Base-by-base conservation (phyloP, 768 basidiomycete genomes). In the Gautieria morchelliformis region DNA sequence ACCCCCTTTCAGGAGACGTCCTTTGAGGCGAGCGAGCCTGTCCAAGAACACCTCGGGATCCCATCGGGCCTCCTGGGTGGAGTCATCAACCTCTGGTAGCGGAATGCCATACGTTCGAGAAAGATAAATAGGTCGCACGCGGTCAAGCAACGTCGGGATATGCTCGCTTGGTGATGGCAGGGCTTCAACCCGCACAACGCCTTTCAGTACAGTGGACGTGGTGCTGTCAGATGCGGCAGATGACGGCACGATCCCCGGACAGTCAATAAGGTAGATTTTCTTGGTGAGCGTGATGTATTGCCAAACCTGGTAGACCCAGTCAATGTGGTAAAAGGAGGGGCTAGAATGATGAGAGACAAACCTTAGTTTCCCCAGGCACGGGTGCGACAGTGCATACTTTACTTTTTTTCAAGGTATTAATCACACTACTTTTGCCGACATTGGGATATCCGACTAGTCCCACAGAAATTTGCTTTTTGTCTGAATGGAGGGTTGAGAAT, bases 381-480 rank as follows among this genome's bases (percentile, higher is more conserved):
- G 96, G 96, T 11, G 96, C 96, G 58, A 97, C 94, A 14, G 81
- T 82, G 77, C 96, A 99, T 63, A 98, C 95, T 70, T 95, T 96
- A 70, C 90, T 87, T 73, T 89, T 92, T 79, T 98, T 99, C 60
- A 99, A 80, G 39, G 95, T 97, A 73, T 99, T 98, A 72, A 99
- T 99, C 59, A 99, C 90, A 68, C 86, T 89, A 62, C 88, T 92
- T 73, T 98, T 99, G 15, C 95, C 95, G 59, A 96, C 93, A 68
- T 99, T 99, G 8, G 96, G 95, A 71, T 99, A 99, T 51, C 96
- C 95, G 63, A 99, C 81, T 68, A 99, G 91, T 14, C 95, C 95
- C 62, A 99, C 93, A 19, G 92, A 95, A 64, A 99, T 98, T 69
- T 99, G 95, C 73, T 96, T 98, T 77, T 96, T 97, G 75, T 99